Evolutionary conservation across 2,329 filamentous ascomycete genomes (phyloP).

Genomic region (Alternaria conjuncta): DNA sequence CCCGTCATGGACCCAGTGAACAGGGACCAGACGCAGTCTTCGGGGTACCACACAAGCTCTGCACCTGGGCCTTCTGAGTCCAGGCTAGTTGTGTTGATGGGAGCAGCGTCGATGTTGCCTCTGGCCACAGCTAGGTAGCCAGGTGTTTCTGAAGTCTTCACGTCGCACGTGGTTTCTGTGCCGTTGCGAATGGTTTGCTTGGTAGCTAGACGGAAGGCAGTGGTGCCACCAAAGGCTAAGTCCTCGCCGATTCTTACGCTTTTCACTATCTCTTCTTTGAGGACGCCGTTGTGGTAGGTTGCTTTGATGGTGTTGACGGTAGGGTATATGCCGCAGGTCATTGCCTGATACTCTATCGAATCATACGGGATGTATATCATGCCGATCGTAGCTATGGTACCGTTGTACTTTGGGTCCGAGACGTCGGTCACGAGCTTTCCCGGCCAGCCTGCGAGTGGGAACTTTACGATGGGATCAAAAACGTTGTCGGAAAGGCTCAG

Average conservation of each 20-base stretch:
- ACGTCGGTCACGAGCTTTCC: not conserved
- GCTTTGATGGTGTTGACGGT: constrained; percentile 8
- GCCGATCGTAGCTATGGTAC: not conserved
- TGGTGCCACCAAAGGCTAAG: not conserved
- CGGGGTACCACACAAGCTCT: not conserved
- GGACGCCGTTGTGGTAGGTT: constrained; percentile 1
- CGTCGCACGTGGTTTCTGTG: not conserved
- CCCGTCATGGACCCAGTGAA: not conserved
- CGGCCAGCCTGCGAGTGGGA: not conserved
- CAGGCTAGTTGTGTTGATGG: not conserved
- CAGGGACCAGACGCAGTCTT: not conserved
- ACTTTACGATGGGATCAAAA: not conserved
- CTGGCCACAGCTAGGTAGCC: not conserved
- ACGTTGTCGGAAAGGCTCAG: not conserved
- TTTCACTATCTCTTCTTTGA: not conserved
- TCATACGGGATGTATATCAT: not conserved
- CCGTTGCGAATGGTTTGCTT: not conserved
- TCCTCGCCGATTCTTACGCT: constrained; percentile 1
- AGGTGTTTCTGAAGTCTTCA: not conserved
- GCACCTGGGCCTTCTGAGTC: not conserved
- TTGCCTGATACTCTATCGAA: not conserved
- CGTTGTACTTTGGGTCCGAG: not conserved
- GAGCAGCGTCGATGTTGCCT: constrained; percentile 1
- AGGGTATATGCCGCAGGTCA: constrained; percentile 6
- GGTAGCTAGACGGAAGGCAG: not conserved